Percentiles rank a stretch among this genome's conserved stretches.
Evolutionary conservation across 2,329 filamentous ascomycete genomes (phyloP).

Genomic region (Capronia coronata): DNA sequence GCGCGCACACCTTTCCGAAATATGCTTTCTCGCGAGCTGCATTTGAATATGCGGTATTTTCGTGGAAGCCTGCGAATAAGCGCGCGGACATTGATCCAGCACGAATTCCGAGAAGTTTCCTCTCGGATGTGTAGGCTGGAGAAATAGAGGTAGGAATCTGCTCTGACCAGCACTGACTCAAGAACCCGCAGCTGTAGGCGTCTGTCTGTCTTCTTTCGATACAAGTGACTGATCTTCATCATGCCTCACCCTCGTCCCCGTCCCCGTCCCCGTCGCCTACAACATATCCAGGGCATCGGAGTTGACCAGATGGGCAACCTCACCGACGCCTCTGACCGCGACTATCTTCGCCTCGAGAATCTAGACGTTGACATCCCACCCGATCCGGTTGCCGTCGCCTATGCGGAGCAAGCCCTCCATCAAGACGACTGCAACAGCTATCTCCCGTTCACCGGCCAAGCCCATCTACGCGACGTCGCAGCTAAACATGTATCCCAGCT

Average conservation of each 20-base stretch:
- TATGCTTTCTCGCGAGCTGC: no score
- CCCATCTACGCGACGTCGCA: conserved; percentile 7
- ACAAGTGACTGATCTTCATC: no score
- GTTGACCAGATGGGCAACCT: conserved; percentile 17
- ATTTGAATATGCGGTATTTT: no score
- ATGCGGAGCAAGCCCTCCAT: not conserved
- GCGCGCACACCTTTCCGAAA: no score
- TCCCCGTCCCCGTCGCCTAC: not conserved
- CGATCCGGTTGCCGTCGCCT: not conserved
- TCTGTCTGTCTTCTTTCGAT: no score
- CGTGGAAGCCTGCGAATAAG: no score
- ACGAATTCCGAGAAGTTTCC: no score
- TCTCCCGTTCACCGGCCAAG: conserved; percentile 13
- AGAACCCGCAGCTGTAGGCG: no score
- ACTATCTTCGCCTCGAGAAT: conserved; percentile 12
- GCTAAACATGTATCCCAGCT: conserved; percentile 10
- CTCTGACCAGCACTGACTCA: no score
- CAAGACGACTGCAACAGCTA: conserved; percentile 17
- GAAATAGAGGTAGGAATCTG: no score
- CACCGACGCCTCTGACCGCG: conserved; percentile 4
- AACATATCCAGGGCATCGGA: conserved; percentile 11
- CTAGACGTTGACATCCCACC: conserved; percentile 16
- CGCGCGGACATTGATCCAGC: no score
- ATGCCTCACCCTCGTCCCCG: not conserved
- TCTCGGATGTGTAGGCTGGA: no score